These are phyloP conservation scores for Ustilago shanxiensis DNA, from an alignment of 1,284 basidiomycete genomes.

Conservation along the genomic window DNA sequence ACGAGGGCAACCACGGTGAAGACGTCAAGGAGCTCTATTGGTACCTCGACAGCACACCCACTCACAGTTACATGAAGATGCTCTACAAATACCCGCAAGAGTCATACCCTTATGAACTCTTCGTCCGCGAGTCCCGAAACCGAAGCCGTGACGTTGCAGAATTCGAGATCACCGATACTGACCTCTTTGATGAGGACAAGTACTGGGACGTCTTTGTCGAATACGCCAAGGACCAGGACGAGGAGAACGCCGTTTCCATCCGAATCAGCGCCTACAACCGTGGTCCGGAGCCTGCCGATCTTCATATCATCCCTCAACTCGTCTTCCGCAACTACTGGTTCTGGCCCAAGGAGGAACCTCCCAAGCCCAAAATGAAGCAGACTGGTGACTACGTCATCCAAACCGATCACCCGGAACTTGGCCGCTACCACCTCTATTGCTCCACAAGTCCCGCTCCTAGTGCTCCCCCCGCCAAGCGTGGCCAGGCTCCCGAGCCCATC, in stretches of 20 bases:
- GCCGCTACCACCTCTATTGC: constrained; percentile 80
- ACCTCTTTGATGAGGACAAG: constrained; percentile 88
- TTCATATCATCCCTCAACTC: constrained; percentile 93
- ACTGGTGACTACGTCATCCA: constrained; percentile 74
- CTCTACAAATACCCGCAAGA: constrained; percentile 97
- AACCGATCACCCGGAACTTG: constrained; percentile 77
- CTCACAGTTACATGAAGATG: constrained; percentile 99
- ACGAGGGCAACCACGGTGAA: constrained; percentile 97
- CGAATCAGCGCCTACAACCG: constrained; percentile 97
- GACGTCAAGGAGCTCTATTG: constrained; percentile 99
- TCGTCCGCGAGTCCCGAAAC: constrained; percentile 85
- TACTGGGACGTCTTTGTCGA: constrained; percentile 90
- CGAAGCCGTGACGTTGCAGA: constrained; percentile 88
- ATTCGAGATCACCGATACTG: constrained; percentile 93
- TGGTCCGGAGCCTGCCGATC: constrained; percentile 92
- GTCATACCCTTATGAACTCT: constrained; percentile 90
- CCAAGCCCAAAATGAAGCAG: constrained; percentile 77
- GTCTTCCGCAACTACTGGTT: constrained; percentile 99
- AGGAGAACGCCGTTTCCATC: constrained; percentile 87
- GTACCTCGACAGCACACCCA: constrained; percentile 97
- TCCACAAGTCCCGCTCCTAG: constrained; percentile 91
- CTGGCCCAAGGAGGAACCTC: constrained; percentile 85
- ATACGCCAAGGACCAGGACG: constrained; percentile 97
- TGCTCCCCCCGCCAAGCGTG: constrained; percentile 76
- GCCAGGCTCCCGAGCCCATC: constrained; percentile 69